A percentile compares a stretch with the other conserved stretches of the same genome.
Evolutionary conservation across 2,329 filamentous ascomycete genomes (phyloP).

Genomic region (Pseudomassariella vexata): DNA sequence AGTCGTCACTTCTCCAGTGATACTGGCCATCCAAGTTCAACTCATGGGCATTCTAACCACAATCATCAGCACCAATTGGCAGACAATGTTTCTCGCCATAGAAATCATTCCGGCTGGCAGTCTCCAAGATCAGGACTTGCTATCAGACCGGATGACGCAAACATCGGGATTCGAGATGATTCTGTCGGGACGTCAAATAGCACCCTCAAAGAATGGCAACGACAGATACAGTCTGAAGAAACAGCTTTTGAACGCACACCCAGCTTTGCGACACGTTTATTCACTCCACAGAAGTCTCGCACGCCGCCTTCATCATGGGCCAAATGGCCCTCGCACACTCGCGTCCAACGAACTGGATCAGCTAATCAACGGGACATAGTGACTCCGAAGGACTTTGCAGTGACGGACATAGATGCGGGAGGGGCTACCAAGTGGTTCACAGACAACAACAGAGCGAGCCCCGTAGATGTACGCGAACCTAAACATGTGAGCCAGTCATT

Average conservation of each 20-base stretch:
- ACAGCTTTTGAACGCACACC: conserved; percentile 6
- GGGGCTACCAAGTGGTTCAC: conserved; percentile 6
- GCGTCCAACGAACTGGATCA: conserved; percentile 18
- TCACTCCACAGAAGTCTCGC: conserved; percentile 5
- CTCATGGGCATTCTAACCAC: neutral
- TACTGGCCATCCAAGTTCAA: too few species aligned
- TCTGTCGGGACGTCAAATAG: conserved; percentile 15
- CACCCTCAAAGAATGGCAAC: conserved; percentile 21
- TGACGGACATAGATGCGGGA: neutral
- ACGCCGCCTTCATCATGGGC: conserved; percentile 25
- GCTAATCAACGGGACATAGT: conserved; percentile 20
- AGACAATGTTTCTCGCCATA: neutral
- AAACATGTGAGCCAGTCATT: conserved; percentile 12
- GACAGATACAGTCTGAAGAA: conserved; percentile 18
- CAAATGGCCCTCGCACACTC: conserved; percentile 26
- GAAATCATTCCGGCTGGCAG: neutral
- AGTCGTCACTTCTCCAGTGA: too few species aligned
- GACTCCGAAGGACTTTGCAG: conserved; percentile 18
- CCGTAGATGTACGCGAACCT: conserved; percentile 5
- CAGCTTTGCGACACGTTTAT: conserved; percentile 5
- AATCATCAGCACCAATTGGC: neutral
- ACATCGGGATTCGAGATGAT: neutral
- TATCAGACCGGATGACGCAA: neutral
- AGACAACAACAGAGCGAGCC: neutral
- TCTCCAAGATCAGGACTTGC: neutral